phyloP scores from a whole-genome alignment of 768 basidiomycete genomes.

The Suillus americanus region DNA sequence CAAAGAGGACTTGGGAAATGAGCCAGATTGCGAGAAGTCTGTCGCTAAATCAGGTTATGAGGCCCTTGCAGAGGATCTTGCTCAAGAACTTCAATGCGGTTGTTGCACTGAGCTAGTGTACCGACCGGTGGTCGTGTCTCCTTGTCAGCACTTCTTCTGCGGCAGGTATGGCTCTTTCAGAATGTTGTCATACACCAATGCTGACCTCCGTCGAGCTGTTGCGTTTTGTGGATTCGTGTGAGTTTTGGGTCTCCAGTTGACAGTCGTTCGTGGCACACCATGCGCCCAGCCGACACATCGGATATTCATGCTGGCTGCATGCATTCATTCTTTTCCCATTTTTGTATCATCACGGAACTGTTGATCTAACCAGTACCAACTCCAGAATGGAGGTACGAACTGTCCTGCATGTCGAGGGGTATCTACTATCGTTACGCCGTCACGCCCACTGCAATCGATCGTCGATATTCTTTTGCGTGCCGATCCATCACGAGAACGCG shows the following conservation, averaged over 20 bases:
- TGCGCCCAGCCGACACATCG: not conserved
- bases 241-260: slow-evolving; percentile 34
- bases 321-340: not conserved
- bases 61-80: slow-evolving; percentile 58
- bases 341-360: not conserved
- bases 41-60: slow-evolving; percentile 22
- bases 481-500: slow-evolving; percentile 66
- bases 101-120: slow-evolving; percentile 85
- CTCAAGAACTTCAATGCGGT: slow-evolving; percentile 79
- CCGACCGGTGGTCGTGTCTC: slow-evolving; percentile 76
- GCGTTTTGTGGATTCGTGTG: slow-evolving; percentile 80
- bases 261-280: not conserved
- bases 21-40: slow-evolving; percentile 10
- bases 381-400: slow-evolving; percentile 79
- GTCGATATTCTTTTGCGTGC: slow-evolving; percentile 71
- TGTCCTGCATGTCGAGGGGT: slow-evolving; percentile 78
- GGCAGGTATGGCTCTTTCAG: slow-evolving; percentile 58
- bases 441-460: slow-evolving; percentile 70
- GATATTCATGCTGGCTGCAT: not conserved
- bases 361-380: slow-evolving; percentile 14
- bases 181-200: slow-evolving; percentile 28
- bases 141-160: slow-evolving; percentile 91
- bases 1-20: slow-evolving; percentile 42
- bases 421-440: slow-evolving; percentile 70
- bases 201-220: slow-evolving; percentile 62